Base-by-base conservation (phyloP, 2,329 filamentous ascomycete species). In the Bisporella sp. region DNA sequence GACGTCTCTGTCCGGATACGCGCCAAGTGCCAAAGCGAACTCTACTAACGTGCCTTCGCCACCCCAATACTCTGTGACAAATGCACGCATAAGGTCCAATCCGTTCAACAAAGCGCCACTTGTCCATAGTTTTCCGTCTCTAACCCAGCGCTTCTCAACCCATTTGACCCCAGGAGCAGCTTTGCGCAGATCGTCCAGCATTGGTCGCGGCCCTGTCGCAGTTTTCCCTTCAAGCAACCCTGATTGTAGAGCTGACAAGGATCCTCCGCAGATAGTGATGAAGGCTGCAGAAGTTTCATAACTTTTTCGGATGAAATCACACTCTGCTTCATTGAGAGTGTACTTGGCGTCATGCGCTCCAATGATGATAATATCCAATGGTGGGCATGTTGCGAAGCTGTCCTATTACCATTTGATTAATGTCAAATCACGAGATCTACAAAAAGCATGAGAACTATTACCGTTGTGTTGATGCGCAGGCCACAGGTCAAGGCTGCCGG, bases 191-290 rank as follows among this genome's bases (percentile, higher is more conserved):
- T 13, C 8, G n/a, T 45, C 29, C 43, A 45, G 21, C 28, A 45
- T 32, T 31, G 31, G 31, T 21, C 43, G 43, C 21, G 43, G 43
- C 5, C 29, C 43, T 9, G 43, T 45, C n/a, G 31, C 43, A 31
- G 43, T 45, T 21, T 13, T 31, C 28, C 43, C 43, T 33, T 45
- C 43, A 21, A 45, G 43, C 9, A 45, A 31, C 6, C 43, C 43
- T 5, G 43, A 28, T 32, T 45, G 43, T 31, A 45, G 6, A 12
- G 43, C 43, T 12, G 31, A 6, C n/a, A 31, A 31, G 31, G 33
- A 31, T 5, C 43, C 43, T n/a, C 29, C 43, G 31, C 43, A 45
- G 29, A 45, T 45, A 13, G 43, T 45, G 28, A 45, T 45, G 43
- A 45, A 45, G 6, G 43, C 43, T 6, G 6, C 28, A 32, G 29